Base-by-base conservation (phyloP, 352 stramenopile genomes). In the Pythium vanterpoolii region DNA sequence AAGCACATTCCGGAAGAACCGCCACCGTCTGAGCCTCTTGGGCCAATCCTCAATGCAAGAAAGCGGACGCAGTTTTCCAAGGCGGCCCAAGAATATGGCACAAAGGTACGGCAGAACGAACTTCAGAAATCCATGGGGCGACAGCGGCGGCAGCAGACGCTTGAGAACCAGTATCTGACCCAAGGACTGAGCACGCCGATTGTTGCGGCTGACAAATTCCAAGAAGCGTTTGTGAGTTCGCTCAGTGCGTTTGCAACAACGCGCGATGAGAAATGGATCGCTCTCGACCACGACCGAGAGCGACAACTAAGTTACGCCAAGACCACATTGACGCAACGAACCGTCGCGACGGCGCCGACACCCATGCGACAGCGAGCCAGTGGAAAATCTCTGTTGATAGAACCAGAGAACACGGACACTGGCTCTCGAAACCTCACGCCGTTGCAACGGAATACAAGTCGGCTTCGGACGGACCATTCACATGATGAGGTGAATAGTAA, bases 171-270 rank as follows among this genome's bases (percentile, higher is more conserved):
- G 42, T 87, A 79, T 34, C 51, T 73, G 14, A 63, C 59, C 0
- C 67, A 86, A 31, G 71, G 79, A 0, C 49, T 85, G 36, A 69
- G 64, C 40, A 59, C 69, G 23, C 45, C 62, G 2, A 42, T 82
- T 9, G 69, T 75, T 4, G 72, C 72, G 10, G 39, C 73, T 0
- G 72, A 81, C 14, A 61, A 66, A 5, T 89, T 90, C 51, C 77
- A 90, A 50, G 62, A 86, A 26, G 77, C 80, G 16, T 90, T 90
- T 51, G 81, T 88, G 38, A 70, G 69, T 23, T 80, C 68, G 0
- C 57, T 90, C 52, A 76, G 77, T 8, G 66, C 64, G 27, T 90
- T 90, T 45, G 64, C 73, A 8, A 69, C 68, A 0, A 52, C 59
- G 18, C 52, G 71, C 6, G 61, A 66, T 21, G 70, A 73, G 0